A percentile compares a stretch with the other conserved stretches of the same genome.
phyloP scores from a whole-genome alignment of 805 yeast genomes.

The Wickerhamiella slavikovae region DNA sequence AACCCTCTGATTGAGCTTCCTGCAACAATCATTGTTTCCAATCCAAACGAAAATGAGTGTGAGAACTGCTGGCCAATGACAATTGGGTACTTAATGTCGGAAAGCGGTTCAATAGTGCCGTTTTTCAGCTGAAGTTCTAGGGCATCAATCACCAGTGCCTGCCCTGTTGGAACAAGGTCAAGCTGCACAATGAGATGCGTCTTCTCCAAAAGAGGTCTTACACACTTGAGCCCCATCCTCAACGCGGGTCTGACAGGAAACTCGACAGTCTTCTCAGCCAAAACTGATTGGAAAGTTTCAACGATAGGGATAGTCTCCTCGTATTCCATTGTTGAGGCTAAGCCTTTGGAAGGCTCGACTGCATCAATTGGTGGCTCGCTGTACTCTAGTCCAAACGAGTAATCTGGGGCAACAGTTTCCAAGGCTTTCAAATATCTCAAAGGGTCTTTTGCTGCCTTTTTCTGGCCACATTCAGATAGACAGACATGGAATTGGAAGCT shows the following conservation, averaged over 20 bases:
- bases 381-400: too few relatives aligned
- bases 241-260: slow-evolving; percentile 9
- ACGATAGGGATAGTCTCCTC: too few relatives aligned
- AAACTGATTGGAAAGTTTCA: too few relatives aligned
- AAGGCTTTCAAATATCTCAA: too few relatives aligned
- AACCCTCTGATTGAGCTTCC: slow-evolving; percentile 3
- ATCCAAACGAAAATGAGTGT: slow-evolving; percentile 8
- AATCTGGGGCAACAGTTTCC: too few relatives aligned
- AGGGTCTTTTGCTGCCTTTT: too few relatives aligned
- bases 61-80: slow-evolving; percentile 4
- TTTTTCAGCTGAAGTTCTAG: slow-evolving; percentile 7
- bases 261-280: too few relatives aligned
- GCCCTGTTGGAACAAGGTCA: slow-evolving; percentile 6
- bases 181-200: slow-evolving; percentile 12
- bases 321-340: too few relatives aligned
- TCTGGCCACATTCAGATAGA: too few relatives aligned
- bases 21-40: slow-evolving; percentile 5
- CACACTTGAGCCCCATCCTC: slow-evolving; percentile 9
- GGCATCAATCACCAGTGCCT: slow-evolving; percentile 3
- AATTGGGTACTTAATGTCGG: slow-evolving; percentile 5
- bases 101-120: slow-evolving; percentile 8
- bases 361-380: too few relatives aligned
- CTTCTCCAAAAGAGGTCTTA: slow-evolving; percentile 12
- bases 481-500: too few relatives aligned
- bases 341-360: too few relatives aligned